A percentile compares a stretch with the other conserved stretches of the same genome.
phyloP scores from a whole-genome alignment of 1,284 basidiomycete genomes.

The Apiotrichum veenhuisii region DNA sequence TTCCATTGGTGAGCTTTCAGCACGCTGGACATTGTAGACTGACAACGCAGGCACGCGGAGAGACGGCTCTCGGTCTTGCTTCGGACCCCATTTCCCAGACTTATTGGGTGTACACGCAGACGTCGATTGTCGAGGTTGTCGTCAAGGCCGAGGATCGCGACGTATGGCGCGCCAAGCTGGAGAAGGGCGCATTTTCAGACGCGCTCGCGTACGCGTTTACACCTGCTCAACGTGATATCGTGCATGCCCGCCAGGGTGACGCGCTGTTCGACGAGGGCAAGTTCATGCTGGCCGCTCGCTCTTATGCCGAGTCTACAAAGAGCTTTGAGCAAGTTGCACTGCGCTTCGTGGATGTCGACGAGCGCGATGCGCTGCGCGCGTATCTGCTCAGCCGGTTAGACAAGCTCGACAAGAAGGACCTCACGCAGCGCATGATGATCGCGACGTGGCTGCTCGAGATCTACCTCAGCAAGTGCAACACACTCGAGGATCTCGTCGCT shows the following conservation, averaged over 20 bases:
- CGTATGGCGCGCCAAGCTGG: slow-evolving; percentile 88
- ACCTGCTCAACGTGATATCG: slow-evolving; percentile 74
- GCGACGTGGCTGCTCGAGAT: slow-evolving; percentile 99
- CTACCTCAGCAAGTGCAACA: slow-evolving; percentile 93
- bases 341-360: slow-evolving; percentile 81
- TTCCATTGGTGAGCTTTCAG: slow-evolving; percentile 62
- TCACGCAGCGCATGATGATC: slow-evolving; percentile 93
- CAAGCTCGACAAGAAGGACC: slow-evolving; percentile 73
- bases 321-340: slow-evolving; percentile 91
- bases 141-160: slow-evolving; percentile 86
- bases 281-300: slow-evolving; percentile 87
- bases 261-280: slow-evolving; percentile 75
- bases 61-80: slow-evolving; percentile 67
- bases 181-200: slow-evolving; percentile 68
- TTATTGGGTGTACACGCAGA: slow-evolving; percentile 91
- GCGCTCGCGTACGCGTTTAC: slow-evolving; percentile 80
- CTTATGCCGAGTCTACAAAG: slow-evolving; percentile 81
- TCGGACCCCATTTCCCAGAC: slow-evolving; percentile 82
- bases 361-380: slow-evolving; percentile 86
- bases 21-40: slow-evolving; percentile 1
- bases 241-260: slow-evolving; percentile 80
- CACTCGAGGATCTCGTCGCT: slow-evolving; percentile 72
- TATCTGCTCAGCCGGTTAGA: slow-evolving; percentile 87
- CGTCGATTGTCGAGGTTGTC: slow-evolving; percentile 83
- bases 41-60: slow-evolving; percentile 46